A percentile compares a stretch with the other conserved stretches of the same genome.
Conservation (phyloP, 257 asterid species). For the Salvia miltiorrhiza region DNA sequence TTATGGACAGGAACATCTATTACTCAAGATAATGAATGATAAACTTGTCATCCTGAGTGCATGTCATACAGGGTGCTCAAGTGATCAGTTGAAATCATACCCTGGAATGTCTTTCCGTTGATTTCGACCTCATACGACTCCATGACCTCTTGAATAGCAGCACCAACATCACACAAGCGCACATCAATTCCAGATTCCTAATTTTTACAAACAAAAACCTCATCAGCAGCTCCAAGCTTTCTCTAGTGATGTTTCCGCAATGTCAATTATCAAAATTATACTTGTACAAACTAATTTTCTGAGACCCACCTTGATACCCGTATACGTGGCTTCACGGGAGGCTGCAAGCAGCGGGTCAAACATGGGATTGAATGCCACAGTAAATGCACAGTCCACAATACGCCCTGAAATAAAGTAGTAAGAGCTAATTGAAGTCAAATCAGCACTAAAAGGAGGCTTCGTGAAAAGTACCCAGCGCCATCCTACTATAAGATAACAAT, state of each 20-base stretch:
- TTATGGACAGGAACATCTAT: background rate
- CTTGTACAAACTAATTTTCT: background rate
- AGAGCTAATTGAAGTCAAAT: slow-evolving; percentile 2
- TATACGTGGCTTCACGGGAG: slow-evolving; percentile 94
- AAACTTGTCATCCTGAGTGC: background rate
- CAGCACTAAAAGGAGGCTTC: background rate
- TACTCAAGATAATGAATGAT: background rate
- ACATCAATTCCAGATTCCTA: slow-evolving; percentile 98
- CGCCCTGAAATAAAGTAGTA: slow-evolving; percentile 52
- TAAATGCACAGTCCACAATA: slow-evolving; percentile 94
- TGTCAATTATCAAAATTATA: background rate
- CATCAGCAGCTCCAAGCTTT: slow-evolving; percentile 8
- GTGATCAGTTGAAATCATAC: slow-evolving; percentile 32
- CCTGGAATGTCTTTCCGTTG: slow-evolving; percentile 89
- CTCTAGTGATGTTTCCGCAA: background rate
- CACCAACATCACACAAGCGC: slow-evolving; percentile 90
- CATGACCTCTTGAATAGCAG: slow-evolving; percentile 99
- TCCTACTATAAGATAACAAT: slow-evolving; percentile 5
- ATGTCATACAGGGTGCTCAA: slow-evolving; percentile 3
- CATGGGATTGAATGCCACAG: slow-evolving; percentile 97
- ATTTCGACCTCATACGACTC: slow-evolving; percentile 98
- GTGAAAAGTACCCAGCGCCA: slow-evolving; percentile 8
- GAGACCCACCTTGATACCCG: slow-evolving; percentile 79
- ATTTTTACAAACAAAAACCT: slow-evolving; percentile 16
- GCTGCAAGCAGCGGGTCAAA: slow-evolving; percentile 93